Evolutionary conservation across 257 asterid genomes (phyloP).

Genomic region (Primulina huaijiensis): DNA sequence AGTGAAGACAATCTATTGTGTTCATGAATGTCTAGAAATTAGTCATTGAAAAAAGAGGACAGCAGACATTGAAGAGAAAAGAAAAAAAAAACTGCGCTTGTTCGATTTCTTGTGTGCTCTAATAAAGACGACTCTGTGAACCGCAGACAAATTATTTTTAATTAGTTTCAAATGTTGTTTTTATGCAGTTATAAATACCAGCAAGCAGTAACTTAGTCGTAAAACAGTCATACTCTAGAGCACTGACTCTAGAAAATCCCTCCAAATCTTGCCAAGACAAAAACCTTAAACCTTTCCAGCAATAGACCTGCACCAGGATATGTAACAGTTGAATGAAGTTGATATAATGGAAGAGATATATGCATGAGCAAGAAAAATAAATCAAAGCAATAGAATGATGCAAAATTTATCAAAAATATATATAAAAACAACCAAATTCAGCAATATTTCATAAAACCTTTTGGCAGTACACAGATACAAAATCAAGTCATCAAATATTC

Average conservation of each 20-base stretch:
- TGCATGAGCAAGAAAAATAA: neutral
- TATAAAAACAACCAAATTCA: neutral
- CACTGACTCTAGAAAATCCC: slow-evolving; percentile 76
- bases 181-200: slow-evolving; percentile 7
- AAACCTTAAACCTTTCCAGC: slow-evolving; percentile 98
- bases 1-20: too few species aligned
- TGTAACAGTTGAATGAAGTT: slow-evolving; percentile 21
- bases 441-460: neutral
- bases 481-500: neutral
- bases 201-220: neutral
- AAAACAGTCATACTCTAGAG: slow-evolving; percentile 17
- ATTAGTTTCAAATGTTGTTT: slow-evolving; percentile 5
- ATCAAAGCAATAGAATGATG: neutral
- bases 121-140: too few species aligned
- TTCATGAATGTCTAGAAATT: too few species aligned
- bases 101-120: too few species aligned
- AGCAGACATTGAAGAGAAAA: too few species aligned
- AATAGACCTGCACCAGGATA: slow-evolving; percentile 66
- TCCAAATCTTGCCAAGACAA: slow-evolving; percentile 97
- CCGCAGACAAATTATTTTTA: slow-evolving; percentile 37
- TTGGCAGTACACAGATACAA: neutral
- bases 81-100: too few species aligned
- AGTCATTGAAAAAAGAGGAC: too few species aligned
- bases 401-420: neutral
- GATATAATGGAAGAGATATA: neutral